phyloP scores from a whole-genome alignment of 2,329 filamentous ascomycete species.

The Epichloe bromicola region DNA sequence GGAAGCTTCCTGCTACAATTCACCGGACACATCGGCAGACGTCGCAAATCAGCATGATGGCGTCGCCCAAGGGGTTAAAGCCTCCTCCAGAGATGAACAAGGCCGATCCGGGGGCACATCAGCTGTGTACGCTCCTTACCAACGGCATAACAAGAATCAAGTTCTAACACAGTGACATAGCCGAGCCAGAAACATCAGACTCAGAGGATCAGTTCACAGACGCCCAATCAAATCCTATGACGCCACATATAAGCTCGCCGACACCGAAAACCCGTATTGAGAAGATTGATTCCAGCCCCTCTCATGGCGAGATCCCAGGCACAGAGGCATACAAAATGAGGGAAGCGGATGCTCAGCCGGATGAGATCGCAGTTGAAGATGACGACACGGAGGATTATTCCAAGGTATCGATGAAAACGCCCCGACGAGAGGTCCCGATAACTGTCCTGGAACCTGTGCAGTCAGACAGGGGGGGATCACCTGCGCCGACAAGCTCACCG shows the following conservation, averaged over 20 bases:
- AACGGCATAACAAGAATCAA: neutral
- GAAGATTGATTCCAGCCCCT: constrained; percentile 36
- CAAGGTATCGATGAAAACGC: constrained; percentile 11
- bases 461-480: neutral
- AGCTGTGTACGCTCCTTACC: constrained; percentile 33
- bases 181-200: constrained; percentile 38
- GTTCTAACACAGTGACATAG: constrained; percentile 16
- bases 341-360: constrained; percentile 43
- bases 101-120: constrained; percentile 46
- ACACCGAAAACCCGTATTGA: constrained; percentile 47
- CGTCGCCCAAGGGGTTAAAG: constrained; percentile 18
- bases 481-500: neutral
- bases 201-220: constrained; percentile 60
- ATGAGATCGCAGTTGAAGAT: constrained; percentile 41
- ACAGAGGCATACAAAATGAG: constrained; percentile 44
- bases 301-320: constrained; percentile 49
- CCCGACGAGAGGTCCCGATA: constrained; percentile 15
- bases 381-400: constrained; percentile 14
- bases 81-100: constrained; percentile 20
- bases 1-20: neutral
- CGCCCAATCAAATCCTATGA: constrained; percentile 40
- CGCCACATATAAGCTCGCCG: constrained; percentile 31
- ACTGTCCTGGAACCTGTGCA: constrained; percentile 33
- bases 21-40: neutral
- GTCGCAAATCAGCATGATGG: constrained; percentile 12